phyloP scores from a whole-genome alignment of 179 eudicot species.

The Spergularia azorica region DNA sequence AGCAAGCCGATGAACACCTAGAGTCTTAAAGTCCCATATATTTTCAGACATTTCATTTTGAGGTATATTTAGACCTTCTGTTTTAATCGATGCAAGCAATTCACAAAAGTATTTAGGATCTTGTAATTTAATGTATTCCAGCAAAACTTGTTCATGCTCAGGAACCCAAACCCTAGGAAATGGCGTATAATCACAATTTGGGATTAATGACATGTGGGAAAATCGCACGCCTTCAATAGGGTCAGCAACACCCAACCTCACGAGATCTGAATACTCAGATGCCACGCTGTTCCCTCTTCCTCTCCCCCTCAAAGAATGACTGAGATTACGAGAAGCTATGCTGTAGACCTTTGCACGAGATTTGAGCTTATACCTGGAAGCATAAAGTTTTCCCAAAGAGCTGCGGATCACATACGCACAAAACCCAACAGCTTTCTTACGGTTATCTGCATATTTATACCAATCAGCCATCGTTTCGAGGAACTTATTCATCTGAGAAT shows the following conservation, averaged over 20 bases:
- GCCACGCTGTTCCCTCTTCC: slow-evolving; percentile 48
- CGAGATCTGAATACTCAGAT: slow-evolving; percentile 70
- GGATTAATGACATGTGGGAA: slow-evolving; percentile 83
- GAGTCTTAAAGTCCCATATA: slow-evolving; percentile 78
- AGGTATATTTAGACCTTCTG: slow-evolving; percentile 53
- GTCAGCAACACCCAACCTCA: slow-evolving; percentile 87
- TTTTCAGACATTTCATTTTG: slow-evolving; percentile 75
- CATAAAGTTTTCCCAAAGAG: slow-evolving; percentile 89
- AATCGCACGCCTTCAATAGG: slow-evolving; percentile 85
- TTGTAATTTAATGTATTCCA: slow-evolving; percentile 72
- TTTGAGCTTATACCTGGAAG: slow-evolving; percentile 87
- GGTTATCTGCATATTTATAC: slow-evolving; percentile 90
- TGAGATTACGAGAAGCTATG: slow-evolving; percentile 80
- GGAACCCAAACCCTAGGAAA: slow-evolving; percentile 90
- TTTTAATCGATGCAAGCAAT: slow-evolving; percentile 56
- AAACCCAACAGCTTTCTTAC: slow-evolving; percentile 88
- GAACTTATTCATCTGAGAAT: slow-evolving; percentile 94
- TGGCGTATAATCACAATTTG: slow-evolving; percentile 88
- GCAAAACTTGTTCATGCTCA: slow-evolving; percentile 71
- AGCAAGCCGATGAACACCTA: slow-evolving; percentile 45
- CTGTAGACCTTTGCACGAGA: slow-evolving; percentile 90
- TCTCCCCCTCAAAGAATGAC: slow-evolving; percentile 59
- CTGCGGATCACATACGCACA: slow-evolving; percentile 92
- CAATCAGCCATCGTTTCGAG: slow-evolving; percentile 99
- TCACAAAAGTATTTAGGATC: slow-evolving; percentile 75